Evolutionary conservation across 2,329 filamentous ascomycete genomes (phyloP).

Genomic region (Nannizziopsis arthrosporioides): DNA sequence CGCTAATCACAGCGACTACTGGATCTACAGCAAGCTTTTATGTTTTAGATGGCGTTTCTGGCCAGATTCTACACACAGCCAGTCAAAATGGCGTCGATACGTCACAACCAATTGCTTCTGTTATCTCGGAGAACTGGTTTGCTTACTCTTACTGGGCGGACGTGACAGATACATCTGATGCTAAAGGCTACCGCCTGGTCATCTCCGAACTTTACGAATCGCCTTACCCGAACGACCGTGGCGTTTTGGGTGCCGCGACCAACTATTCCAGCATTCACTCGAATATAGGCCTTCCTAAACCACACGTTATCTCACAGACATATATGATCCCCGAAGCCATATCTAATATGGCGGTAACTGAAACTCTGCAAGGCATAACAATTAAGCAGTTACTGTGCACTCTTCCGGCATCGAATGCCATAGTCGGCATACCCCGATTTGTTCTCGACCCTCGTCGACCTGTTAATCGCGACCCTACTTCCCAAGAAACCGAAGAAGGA

Average conservation of each 20-base stretch:
- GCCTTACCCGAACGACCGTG: slow-evolving; percentile 68
- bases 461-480: slow-evolving; percentile 68
- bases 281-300: slow-evolving; percentile 49
- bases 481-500: slow-evolving; percentile 72
- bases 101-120: slow-evolving; percentile 59
- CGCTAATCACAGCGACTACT: slow-evolving; percentile 60
- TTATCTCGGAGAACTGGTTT: slow-evolving; percentile 90
- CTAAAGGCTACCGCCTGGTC: slow-evolving; percentile 76
- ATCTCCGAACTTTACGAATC: slow-evolving; percentile 89
- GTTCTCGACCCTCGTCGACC: slow-evolving; percentile 78
- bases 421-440: slow-evolving; percentile 67
- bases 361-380: slow-evolving; percentile 85
- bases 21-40: slow-evolving; percentile 58
- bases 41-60: slow-evolving; percentile 75
- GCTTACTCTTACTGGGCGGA: slow-evolving; percentile 65
- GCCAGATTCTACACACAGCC: slow-evolving; percentile 61
- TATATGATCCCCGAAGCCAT: slow-evolving; percentile 74
- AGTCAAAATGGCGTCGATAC: slow-evolving; percentile 63
- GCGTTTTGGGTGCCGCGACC: slow-evolving; percentile 54
- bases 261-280: slow-evolving; percentile 72
- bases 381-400: slow-evolving; percentile 70
- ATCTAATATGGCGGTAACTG: slow-evolving; percentile 66
- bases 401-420: slow-evolving; percentile 58
- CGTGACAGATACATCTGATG: slow-evolving; percentile 34
- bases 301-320: slow-evolving; percentile 66